Base-by-base conservation (phyloP, 2,329 filamentous ascomycete genomes). In the Alternaria solani region DNA sequence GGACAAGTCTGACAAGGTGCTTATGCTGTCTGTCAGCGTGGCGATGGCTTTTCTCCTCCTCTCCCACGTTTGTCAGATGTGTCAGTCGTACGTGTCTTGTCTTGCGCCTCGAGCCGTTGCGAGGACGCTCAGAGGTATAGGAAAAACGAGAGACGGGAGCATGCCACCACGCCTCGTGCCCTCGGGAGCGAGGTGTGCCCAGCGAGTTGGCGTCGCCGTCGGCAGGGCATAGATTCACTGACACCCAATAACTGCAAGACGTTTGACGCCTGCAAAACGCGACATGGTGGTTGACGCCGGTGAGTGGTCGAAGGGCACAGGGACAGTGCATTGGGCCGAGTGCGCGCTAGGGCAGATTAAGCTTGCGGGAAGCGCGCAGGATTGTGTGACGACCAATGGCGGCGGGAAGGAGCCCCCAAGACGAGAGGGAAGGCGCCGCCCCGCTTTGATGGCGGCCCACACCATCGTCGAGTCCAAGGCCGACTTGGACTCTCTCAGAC, bases 221-320 rank as follows among this genome's bases (percentile, higher is more conserved):
- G 65, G 55, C 62, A 67, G 64, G 67, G 61, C 59, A 61, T 47
- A 51, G 59, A 58, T 57, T 59, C 7, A 43, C 47, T 62, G 51
- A 62, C 46, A 56, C 38, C 73, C 70, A 75, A 75, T 75, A 64
- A 66, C 25, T 63, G 56, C 41, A 20, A 59, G 64, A 62, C 70
- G 70, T 72, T 74, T 75, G 65, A 69, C 72, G 73, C 73, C 71
- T 67, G 66, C 60, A 63, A 66, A 70, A 70, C 60, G 62, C 57
- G 55, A 69, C 68, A 64, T 65, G 71, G 69, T 51, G 38, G 55
- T 62, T 68, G 59, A 41, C 58, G 55, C 56, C 55, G 62, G 60
- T 74, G 69, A 74, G 67, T 75, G 72, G 72, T 62, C 64, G 67
- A 58, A 51, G 41, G 26, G 16, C 16, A 39, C 66, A 66, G 57